Evolutionary conservation across 2,329 filamentous ascomycete genomes (phyloP).

Genomic region (Bisporella sp.): DNA sequence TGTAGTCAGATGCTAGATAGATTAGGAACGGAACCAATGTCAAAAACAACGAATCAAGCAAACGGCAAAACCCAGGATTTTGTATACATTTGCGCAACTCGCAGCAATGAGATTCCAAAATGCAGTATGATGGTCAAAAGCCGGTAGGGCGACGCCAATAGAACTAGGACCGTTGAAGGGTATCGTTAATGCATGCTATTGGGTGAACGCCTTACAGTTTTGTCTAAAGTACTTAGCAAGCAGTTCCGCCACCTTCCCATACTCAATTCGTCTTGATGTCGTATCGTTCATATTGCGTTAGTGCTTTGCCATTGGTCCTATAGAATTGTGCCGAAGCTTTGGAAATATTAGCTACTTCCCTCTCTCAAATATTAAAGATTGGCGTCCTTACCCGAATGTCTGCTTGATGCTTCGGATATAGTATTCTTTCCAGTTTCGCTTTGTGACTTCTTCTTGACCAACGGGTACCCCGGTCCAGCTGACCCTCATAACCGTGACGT

Average conservation of each 20-base stretch:
- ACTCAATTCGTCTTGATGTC: not conserved
- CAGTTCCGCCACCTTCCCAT: not conserved
- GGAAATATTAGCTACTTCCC: not conserved
- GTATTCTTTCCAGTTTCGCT: conserved; percentile 93
- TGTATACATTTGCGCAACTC: too few relatives aligned
- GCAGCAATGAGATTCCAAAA: too few relatives aligned
- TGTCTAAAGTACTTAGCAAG: not conserved
- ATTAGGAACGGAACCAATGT: too few relatives aligned
- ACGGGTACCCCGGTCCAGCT: conserved; percentile 90
- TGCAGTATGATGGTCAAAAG: too few relatives aligned
- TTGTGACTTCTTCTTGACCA: conserved; percentile 93
- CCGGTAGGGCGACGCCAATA: too few relatives aligned
- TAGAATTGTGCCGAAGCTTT: conserved; percentile 14
- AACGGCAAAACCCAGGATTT: too few relatives aligned
- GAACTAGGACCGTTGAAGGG: too few relatives aligned
- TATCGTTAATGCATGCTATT: too few relatives aligned
- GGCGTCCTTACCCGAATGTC: conserved; percentile 62
- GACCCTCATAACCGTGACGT: conserved; percentile 90
- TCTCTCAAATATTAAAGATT: not conserved
- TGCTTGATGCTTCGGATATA: conserved; percentile 88
- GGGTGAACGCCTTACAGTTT: not conserved
- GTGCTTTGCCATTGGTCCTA: conserved; percentile 1
- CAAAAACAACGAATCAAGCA: too few relatives aligned
- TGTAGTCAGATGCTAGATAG: too few relatives aligned
- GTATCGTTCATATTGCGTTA: not conserved